Percentiles rank a stretch among this genome's conserved stretches.
Evolutionary conservation across 108 stramenopile genomes (phyloP).

Genomic region (Ochromonas danica): DNA sequence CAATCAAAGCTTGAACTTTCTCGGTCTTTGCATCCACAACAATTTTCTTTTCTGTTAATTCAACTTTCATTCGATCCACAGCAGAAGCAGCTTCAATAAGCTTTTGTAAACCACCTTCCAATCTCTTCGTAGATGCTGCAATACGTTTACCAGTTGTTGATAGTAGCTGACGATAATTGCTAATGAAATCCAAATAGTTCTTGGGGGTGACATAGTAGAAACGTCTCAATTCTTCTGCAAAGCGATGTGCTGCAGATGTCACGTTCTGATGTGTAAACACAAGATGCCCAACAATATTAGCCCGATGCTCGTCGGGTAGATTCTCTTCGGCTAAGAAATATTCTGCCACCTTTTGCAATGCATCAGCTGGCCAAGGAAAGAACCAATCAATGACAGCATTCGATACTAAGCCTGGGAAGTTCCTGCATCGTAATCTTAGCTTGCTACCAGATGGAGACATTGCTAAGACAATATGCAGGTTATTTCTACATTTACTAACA

Average conservation of each 20-base stretch:
- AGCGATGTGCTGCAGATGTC: constrained; percentile 42
- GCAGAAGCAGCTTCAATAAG: constrained; percentile 62
- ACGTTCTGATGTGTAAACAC: constrained; percentile 60
- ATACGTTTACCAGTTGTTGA: constrained; percentile 39
- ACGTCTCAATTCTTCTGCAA: constrained; percentile 60
- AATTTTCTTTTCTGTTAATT: constrained; percentile 48
- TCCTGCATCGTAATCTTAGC: constrained; percentile 65
- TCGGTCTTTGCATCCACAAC: constrained; percentile 53
- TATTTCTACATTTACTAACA: constrained; percentile 62
- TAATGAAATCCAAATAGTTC: constrained; percentile 68
- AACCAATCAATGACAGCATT: constrained; percentile 69
- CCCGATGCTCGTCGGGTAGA: constrained; percentile 54
- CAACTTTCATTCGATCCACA: constrained; percentile 60
- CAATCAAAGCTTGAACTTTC: constrained; percentile 57
- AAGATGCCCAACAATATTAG: constrained; percentile 58
- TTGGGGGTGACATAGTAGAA: constrained; percentile 71
- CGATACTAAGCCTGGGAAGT: constrained; percentile 69
- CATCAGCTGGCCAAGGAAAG: constrained; percentile 69
- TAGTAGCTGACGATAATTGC: constrained; percentile 53
- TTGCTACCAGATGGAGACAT: constrained; percentile 68
- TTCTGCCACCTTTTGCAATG: constrained; percentile 61
- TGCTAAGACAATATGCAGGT: constrained; percentile 66
- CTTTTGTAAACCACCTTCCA: constrained; percentile 64
- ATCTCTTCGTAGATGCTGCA: constrained; percentile 52
- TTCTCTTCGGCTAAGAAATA: constrained; percentile 61